These are phyloP conservation scores for Tetrahymena elliotti DNA, from an alignment of 73 alveolate species.

Conservation along the genomic window DNA sequence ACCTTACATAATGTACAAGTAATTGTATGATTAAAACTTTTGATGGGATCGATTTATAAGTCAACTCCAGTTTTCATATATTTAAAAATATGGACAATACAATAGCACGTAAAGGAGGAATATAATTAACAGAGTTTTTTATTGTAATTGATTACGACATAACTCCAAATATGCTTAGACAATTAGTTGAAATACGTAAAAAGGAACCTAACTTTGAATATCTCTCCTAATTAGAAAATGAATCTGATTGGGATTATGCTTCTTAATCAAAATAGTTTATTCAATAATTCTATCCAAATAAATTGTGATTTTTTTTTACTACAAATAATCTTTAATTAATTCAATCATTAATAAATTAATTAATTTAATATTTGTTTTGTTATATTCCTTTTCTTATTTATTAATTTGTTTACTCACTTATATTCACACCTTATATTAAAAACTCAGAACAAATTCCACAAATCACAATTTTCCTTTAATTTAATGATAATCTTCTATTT, in stretches of 20 bases:
- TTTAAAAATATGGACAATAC: neutral
- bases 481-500: too few species aligned
- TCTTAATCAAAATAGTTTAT: neutral
- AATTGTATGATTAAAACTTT: neutral
- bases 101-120: neutral
- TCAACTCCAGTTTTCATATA: neutral
- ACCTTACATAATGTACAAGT: neutral
- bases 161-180: neutral
- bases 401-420: neutral
- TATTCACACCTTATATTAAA: neutral
- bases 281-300: neutral
- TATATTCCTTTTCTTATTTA: too few species aligned
- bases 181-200: neutral
- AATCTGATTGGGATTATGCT: neutral
- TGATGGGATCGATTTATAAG: neutral
- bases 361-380: too few species aligned
- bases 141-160: neutral
- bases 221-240: neutral
- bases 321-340: neutral
- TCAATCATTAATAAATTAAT: neutral
- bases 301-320: neutral
- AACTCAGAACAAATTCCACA: neutral
- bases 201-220: neutral
- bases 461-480: too few species aligned
- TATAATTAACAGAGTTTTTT: neutral